phyloP scores from a whole-genome alignment of 495 filamentous ascomycete genomes.

The Aspergillus egyptiacus region DNA sequence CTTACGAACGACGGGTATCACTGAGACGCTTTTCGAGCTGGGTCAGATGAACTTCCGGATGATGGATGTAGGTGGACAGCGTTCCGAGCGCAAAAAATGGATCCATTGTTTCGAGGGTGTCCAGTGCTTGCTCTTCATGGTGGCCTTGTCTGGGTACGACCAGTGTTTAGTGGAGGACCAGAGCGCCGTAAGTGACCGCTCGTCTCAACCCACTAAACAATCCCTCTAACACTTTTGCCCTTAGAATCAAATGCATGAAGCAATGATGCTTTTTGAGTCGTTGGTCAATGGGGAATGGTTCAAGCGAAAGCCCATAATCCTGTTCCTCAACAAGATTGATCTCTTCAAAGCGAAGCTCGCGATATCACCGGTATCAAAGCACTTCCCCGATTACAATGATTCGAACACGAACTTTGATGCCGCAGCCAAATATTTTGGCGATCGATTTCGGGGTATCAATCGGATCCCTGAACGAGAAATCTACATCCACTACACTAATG shows the following conservation, averaged over 20 bases:
- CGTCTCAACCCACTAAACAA: not conserved
- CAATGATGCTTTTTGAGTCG: conserved; percentile 95
- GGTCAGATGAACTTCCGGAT: conserved; percentile 94
- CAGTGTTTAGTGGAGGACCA: conserved; percentile 97
- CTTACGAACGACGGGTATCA: conserved; percentile 92
- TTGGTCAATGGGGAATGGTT: conserved; percentile 98
- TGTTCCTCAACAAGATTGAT: conserved; percentile 99
- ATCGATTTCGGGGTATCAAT: conserved; percentile 83
- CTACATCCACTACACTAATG: conserved; percentile 91
- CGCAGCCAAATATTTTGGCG: conserved; percentile 79
- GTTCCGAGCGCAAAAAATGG: conserved; percentile 99
- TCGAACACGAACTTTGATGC: conserved; percentile 49
- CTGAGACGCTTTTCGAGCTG: conserved; percentile 92
- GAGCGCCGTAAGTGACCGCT: conserved; percentile 67
- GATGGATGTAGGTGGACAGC: conserved; percentile 97
- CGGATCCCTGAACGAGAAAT: conserved; percentile 81
- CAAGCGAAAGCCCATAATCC: conserved; percentile 87
- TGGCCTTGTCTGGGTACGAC: conserved; percentile 94
- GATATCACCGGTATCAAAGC: conserved; percentile 72
- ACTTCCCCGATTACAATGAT: conserved; percentile 88
- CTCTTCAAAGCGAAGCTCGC: conserved; percentile 87
- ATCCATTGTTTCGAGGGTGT: conserved; percentile 99
- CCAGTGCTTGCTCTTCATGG: conserved; percentile 86
- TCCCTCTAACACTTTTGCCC: conserved; percentile 1
- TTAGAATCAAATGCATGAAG: conserved; percentile 99